Percentiles rank a stretch among this genome's conserved stretches.
phyloP scores from a whole-genome alignment of 2,329 filamentous ascomycete genomes.

The Rhynchosporium agropyri region DNA sequence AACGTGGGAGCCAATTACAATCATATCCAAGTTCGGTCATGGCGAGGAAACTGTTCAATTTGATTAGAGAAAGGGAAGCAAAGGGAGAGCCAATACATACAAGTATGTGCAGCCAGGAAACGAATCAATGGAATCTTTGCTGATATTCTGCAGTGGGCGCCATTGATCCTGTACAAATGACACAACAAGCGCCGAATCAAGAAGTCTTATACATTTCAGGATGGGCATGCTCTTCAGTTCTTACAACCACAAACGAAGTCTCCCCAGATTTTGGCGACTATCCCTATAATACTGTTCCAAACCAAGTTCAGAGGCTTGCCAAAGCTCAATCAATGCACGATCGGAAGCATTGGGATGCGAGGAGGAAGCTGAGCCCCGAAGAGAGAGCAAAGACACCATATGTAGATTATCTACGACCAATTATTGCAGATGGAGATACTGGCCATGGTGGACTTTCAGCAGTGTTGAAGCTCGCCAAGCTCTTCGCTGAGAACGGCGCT shows the following conservation, averaged over 20 bases:
- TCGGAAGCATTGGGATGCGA: slow-evolving; percentile 87
- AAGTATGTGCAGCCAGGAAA: slow-evolving; percentile 56
- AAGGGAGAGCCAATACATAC: slow-evolving; percentile 91
- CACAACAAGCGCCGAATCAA: slow-evolving; percentile 93
- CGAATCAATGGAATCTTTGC: slow-evolving; percentile 12
- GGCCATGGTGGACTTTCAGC: slow-evolving; percentile 91
- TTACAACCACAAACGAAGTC: slow-evolving; percentile 95
- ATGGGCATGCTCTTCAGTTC: slow-evolving; percentile 93
- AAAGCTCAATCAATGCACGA: slow-evolving; percentile 98
- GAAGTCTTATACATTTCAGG: slow-evolving; percentile 95
- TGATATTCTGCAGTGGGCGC: slow-evolving; percentile 72
- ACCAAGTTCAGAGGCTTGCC: slow-evolving; percentile 93
- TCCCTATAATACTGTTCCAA: slow-evolving; percentile 97
- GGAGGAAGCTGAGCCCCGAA: slow-evolving; percentile 75
- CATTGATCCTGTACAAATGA: slow-evolving; percentile 99
- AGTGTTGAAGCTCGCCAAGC: slow-evolving; percentile 93
- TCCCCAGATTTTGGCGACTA: slow-evolving; percentile 98
- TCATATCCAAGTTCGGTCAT: slow-evolving; percentile 91
- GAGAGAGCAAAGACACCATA: slow-evolving; percentile 79
- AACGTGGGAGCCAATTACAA: slow-evolving; percentile 85
- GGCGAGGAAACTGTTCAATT: slow-evolving; percentile 91
- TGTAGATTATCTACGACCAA: slow-evolving; percentile 88
- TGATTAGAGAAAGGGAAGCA: slow-evolving; percentile 76
- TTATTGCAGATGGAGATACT: slow-evolving; percentile 94
- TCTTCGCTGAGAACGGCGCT: slow-evolving; percentile 96